Evolutionary conservation across 495 filamentous ascomycete genomes (phyloP), one percentile per base, ranked within the genome.

Genomic region (Patellaria atrata): DNA sequence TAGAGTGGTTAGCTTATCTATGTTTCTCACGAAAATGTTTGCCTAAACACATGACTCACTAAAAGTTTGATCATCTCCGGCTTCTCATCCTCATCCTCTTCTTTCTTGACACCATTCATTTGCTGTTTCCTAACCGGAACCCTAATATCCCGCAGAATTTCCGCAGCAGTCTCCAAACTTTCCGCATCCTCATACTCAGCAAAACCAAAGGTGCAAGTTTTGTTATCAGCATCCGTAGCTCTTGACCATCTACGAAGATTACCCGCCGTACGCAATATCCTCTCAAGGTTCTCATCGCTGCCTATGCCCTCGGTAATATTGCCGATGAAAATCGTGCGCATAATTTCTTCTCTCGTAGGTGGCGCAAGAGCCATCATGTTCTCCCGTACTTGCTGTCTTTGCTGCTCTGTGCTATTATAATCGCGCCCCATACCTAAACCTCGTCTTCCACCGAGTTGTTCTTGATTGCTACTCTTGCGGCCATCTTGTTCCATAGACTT

Each of bases 171-270:
- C 59, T 74, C 74, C 45, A 99, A 66, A 46, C 83, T 85, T 53
- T 93, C 80, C 21, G 78, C 72, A 59, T 96, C 85, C 40, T 93
- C 87, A 60, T 79, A 99, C 61, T 96, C 85, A 40, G 86, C 89
- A 61, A 99, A 96, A 23, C 89, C 91, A 62, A 96, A 96, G 35
- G 74, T 73, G 53, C 77, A 81, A 29, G 75, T 72, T 62, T 91
- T 92, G 31, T 78, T 73, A 44, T 91, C 77, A 21, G 80, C 76
- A 57, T 89, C 74, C 20, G 73, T 77, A 17, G 77, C 79, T 50
- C 82, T 65, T 33, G 79, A 82, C 87, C 87, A 99, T 35, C 81
- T 75, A 27, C 77, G 69, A 23, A 96, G 57, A 56, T 65, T 76
- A 15, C 84, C 91, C 3, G 80, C 82, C 38, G 74, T 70, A 27